These are phyloP conservation scores for Pseudofabraea citricarpa DNA, from an alignment of 2,329 filamentous ascomycete species.

Conservation along the genomic window DNA sequence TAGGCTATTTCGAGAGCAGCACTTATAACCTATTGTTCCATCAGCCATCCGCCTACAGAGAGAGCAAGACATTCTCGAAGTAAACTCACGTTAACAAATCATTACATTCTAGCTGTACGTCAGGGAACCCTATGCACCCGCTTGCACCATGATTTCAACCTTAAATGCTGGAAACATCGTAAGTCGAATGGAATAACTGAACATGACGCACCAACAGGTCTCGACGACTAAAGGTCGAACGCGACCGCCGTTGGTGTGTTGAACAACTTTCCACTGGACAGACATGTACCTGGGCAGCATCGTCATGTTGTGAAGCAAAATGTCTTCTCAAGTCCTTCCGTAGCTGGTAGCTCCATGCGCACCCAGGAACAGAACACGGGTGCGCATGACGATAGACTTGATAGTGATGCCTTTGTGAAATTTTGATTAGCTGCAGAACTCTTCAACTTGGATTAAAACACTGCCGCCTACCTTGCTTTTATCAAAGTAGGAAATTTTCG, in stretches of 20 bases:
- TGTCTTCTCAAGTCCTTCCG: conserved; percentile 8
- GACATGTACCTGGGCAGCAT: neutral
- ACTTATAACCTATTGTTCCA: too few relatives aligned
- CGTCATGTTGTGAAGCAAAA: neutral
- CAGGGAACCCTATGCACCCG: too few relatives aligned
- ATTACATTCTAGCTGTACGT: too few relatives aligned
- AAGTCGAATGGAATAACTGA: neutral
- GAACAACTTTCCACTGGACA: neutral
- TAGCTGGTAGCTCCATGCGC: conserved; percentile 5
- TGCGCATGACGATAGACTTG: conserved; percentile 6
- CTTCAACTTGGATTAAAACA: neutral
- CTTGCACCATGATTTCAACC: too few relatives aligned
- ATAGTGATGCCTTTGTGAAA: conserved; percentile 4
- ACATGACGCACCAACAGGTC: neutral
- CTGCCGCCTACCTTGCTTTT: conserved; percentile 5
- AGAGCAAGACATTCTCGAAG: too few relatives aligned
- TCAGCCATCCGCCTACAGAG: too few relatives aligned
- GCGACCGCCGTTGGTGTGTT: neutral
- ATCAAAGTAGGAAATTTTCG: conserved; percentile 3
- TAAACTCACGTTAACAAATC: too few relatives aligned
- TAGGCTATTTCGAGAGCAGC: too few relatives aligned
- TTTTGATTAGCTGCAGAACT: neutral
- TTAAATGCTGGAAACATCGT: too few relatives aligned
- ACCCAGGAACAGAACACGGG: conserved; percentile 3
- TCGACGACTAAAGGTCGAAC: neutral